phyloP scores from a whole-genome alignment of 2,329 filamentous ascomycete species.

The Pseudogymnoascus sp. region DNA sequence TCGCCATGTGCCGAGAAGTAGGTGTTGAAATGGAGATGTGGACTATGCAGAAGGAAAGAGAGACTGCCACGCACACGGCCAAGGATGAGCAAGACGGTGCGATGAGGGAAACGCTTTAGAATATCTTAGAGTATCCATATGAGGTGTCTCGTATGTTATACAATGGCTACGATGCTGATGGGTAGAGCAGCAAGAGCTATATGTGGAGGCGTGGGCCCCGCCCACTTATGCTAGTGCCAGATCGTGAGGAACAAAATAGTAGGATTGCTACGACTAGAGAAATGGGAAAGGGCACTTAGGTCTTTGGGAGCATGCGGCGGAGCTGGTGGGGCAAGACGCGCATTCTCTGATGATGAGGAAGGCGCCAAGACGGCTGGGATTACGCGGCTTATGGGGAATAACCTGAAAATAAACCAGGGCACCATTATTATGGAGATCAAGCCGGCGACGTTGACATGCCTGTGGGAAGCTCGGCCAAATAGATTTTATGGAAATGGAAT shows the following conservation, averaged over 20 bases:
- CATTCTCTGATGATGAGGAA: too few species aligned
- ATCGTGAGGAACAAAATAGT: too few species aligned
- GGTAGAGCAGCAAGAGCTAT: too few species aligned
- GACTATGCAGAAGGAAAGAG: not conserved
- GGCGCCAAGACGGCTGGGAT: not conserved
- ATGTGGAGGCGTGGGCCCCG: too few species aligned
- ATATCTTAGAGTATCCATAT: not conserved
- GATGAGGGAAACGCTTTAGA: not conserved
- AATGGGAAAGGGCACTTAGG: too few species aligned
- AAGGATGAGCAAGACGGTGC: not conserved
- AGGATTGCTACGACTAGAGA: too few species aligned
- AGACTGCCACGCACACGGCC: not conserved
- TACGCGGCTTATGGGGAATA: not conserved
- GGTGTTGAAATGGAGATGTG: not conserved
- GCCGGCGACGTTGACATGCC: not conserved
- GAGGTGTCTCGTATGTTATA: too few species aligned
- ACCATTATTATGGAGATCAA: not conserved
- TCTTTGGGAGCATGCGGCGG: too few species aligned
- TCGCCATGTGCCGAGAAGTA: not conserved
- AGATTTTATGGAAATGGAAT: not conserved
- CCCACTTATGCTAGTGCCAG: too few species aligned
- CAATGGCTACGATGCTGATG: too few species aligned
- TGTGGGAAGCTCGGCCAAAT: not conserved
- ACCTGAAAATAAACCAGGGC: not conserved
- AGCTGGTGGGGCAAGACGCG: too few species aligned